Evolutionary conservation across 208 protist genomes (phyloP).

Genomic region (Crithidia thermophila): DNA sequence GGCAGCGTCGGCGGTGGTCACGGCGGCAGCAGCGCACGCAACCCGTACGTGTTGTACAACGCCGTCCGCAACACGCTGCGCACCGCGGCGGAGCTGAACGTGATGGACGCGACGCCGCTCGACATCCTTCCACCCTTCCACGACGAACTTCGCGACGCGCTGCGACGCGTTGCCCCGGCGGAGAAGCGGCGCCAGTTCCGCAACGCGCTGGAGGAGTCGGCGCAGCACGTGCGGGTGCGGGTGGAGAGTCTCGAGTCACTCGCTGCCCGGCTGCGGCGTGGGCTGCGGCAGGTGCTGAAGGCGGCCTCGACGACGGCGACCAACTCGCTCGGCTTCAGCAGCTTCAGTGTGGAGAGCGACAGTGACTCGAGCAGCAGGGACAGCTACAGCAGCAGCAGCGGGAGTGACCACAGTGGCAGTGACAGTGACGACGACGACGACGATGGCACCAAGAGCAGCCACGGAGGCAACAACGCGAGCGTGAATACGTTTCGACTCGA

Average conservation of each 20-base stretch:
- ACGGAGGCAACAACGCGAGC: background rate
- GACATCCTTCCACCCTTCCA: conserved; percentile 29
- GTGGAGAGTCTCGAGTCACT: conserved; percentile 16
- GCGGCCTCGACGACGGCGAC: background rate
- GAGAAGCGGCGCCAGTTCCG: conserved; percentile 27
- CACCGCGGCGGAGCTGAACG: conserved; percentile 17
- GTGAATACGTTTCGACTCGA: conserved; percentile 2
- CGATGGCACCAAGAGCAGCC: no score
- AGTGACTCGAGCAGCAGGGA: background rate
- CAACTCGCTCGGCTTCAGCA: background rate
- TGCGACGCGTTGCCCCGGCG: conserved; percentile 7
- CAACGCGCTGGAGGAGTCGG: conserved; percentile 17
- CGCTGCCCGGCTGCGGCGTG: conserved; percentile 20
- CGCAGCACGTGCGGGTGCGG: conserved; percentile 18
- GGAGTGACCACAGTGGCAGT: background rate
- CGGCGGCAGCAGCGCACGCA: background rate
- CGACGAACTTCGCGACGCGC: conserved; percentile 21
- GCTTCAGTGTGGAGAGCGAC: background rate
- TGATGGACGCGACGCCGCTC: conserved; percentile 17
- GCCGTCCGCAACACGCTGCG: conserved; percentile 12
- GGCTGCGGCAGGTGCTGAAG: conserved; percentile 14
- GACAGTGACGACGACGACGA: background rate
- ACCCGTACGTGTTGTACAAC: conserved; percentile 10
- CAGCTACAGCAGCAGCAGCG: conserved; percentile 12
- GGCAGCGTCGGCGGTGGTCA: background rate